These are phyloP conservation scores for Ceratobasidium sp. DNA, from an alignment of 1,284 basidiomycete species.

Conservation along the genomic window DNA sequence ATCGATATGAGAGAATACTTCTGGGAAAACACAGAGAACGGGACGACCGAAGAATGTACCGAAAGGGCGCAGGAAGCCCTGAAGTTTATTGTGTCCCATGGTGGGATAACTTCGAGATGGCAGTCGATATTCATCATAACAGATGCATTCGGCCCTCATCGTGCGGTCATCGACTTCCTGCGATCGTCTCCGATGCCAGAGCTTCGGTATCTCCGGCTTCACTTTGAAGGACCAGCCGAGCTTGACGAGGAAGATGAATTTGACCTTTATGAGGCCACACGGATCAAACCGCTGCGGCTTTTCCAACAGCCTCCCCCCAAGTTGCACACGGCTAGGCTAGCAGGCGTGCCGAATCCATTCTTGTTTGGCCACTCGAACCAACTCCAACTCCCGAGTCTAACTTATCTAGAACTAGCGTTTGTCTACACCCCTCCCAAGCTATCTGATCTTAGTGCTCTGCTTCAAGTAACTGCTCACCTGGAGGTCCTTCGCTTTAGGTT, in stretches of 20 bases:
- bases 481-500: background rate
- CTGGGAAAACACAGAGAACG: slow-evolving; percentile 20
- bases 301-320: slow-evolving; percentile 9
- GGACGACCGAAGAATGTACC: background rate
- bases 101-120: slow-evolving; percentile 30
- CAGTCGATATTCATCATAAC: background rate
- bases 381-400: slow-evolving; percentile 1
- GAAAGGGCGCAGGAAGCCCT: slow-evolving; percentile 1
- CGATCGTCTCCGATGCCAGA: background rate
- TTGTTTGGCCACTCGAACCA: slow-evolving; percentile 29
- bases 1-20: slow-evolving; percentile 9
- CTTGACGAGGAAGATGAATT: slow-evolving; percentile 2
- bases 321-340: slow-evolving; percentile 1
- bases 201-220: slow-evolving; percentile 3
- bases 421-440: background rate
- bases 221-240: background rate
- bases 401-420: slow-evolving; percentile 4
- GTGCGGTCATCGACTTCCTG: slow-evolving; percentile 3
- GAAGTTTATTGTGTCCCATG: slow-evolving; percentile 29
- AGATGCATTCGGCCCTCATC: slow-evolving; percentile 6
- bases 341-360: slow-evolving; percentile 14
- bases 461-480: slow-evolving; percentile 8
- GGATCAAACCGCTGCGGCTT: background rate
- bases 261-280: background rate
- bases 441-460: background rate